Conservation (phyloP, 768 basidiomycete genomes). For the Hirschioporus abietinus region DNA sequence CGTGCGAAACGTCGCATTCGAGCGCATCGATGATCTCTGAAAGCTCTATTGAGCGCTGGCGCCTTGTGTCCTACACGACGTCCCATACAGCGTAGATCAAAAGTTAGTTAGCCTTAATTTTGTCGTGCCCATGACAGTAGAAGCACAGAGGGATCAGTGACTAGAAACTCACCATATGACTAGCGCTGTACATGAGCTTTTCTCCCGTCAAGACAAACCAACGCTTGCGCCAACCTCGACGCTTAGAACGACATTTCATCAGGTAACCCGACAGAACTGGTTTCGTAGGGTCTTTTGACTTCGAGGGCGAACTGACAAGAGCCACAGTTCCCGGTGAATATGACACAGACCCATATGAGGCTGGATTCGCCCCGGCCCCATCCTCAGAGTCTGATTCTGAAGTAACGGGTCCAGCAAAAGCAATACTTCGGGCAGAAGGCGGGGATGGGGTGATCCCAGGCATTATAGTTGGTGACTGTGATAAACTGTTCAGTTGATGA, state of each 20-base stretch:
- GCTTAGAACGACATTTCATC: constrained; percentile 93
- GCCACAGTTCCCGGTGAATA: constrained; percentile 22
- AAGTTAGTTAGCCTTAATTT: background rate
- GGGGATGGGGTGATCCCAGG: constrained; percentile 37
- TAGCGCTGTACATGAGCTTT: constrained; percentile 80
- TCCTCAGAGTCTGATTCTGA: constrained; percentile 76
- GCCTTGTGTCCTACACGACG: constrained; percentile 71
- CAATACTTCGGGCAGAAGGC: constrained; percentile 28
- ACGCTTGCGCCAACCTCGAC: constrained; percentile 92
- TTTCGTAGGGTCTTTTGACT: constrained; percentile 63
- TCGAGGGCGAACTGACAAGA: constrained; percentile 37
- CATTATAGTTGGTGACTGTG: constrained; percentile 23
- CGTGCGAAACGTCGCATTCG: constrained; percentile 67
- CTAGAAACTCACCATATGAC: constrained; percentile 79
- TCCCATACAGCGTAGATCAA: constrained; percentile 8
- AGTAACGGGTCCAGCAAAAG: constrained; percentile 45
- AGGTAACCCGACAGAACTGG: constrained; percentile 85
- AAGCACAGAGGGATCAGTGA: constrained; percentile 6
- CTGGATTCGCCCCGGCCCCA: constrained; percentile 36
- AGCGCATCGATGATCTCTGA: constrained; percentile 86
- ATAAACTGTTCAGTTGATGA: constrained; percentile 22
- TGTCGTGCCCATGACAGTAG: constrained; percentile 7
- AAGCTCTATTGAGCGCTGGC: constrained; percentile 82
- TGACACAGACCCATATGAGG: constrained; percentile 16
- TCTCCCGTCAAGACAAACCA: constrained; percentile 95